Conservation (phyloP, 129 eudicot genomes). For the Flaveria ramosissima region DNA sequence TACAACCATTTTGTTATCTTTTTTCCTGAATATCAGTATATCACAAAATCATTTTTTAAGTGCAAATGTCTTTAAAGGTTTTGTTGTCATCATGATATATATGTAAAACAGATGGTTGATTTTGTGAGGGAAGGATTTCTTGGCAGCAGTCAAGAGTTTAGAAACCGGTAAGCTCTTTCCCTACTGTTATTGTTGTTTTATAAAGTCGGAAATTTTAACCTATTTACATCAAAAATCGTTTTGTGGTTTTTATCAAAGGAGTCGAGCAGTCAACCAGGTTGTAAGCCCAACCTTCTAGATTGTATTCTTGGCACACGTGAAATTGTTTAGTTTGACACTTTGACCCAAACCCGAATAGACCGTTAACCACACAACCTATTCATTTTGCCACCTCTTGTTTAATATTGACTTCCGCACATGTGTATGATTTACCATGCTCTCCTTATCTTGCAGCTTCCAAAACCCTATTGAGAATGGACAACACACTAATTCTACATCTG, state of each 20-base stretch:
- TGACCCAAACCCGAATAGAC: neutral
- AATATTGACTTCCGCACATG: neutral
- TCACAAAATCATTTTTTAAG: neutral
- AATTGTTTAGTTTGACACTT: neutral
- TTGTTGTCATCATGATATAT: conserved; percentile 15
- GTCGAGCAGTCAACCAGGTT: neutral
- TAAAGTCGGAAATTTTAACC: neutral
- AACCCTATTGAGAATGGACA: conserved; percentile 95
- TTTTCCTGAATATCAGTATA: neutral
- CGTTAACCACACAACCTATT: neutral
- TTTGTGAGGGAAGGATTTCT: conserved; percentile 99
- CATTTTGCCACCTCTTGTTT: conserved; percentile 1
- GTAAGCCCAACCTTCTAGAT: neutral
- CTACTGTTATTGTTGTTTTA: neutral
- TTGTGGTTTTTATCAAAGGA: conserved; percentile 3
- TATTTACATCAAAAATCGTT: neutral
- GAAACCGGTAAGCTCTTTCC: conserved; percentile 67
- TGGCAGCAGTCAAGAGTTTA: conserved; percentile 89
- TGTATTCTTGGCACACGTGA: neutral
- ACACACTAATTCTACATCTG: conserved; percentile 86
- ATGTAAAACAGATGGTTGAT: conserved; percentile 83
- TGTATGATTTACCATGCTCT: conserved; percentile 22
- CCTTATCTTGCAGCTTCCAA: conserved; percentile 61
- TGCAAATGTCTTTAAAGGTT: neutral
- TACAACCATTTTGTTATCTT: neutral